Base-by-base conservation (phyloP, 2,329 filamentous ascomycete genomes). In the Monilinia aucupariae region DNA sequence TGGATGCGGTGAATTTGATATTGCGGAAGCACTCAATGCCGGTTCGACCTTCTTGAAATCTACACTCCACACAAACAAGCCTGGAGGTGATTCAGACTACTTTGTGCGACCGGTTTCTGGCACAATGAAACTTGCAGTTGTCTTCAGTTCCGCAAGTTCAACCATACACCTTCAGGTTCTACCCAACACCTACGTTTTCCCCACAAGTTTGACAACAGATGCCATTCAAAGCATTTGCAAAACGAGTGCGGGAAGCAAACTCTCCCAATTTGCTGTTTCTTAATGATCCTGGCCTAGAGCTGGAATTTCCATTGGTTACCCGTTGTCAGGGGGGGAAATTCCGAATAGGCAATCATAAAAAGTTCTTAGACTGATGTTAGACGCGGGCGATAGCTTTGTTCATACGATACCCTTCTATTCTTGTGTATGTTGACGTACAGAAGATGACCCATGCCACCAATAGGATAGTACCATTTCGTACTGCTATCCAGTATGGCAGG, bases 1-100 rank as follows among this genome's bases (percentile, higher is more conserved):
- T 70, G 85, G 84, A 45, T 92, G 89, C 71, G 89, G 88, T 69
- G 90, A 93, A 76, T 83, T 89, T 66, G 90, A 93, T 71, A 80
- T 92, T 61, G 86, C 88, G 70, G 90, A 92, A 76, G 81, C 90
- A 30, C 82, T 92, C 48, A 79, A 81, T 65, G 74, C 80, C 0
- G 89, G 88, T 34, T 84, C 87, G 73, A 80, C 77, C 50, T 84
- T 84, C 71, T 83, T 84, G 76, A 91, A 89, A 77, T 86, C 85
- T 47, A 90, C 88, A 20, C 79, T 91, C 69, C 89, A 92, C 76
- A 77, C 80, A 66, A 82, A 84, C 67, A 78, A 82, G 56, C 78
- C 83, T 34, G 86, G 83, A 41, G 88, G 88, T 59, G 84, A 85
- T 72, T 85, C 83, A 37, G 85, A 92, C 75, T 92, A 86, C 77